phyloP scores from a whole-genome alignment of 306 rosid species.

The Mimosa pudica region DNA sequence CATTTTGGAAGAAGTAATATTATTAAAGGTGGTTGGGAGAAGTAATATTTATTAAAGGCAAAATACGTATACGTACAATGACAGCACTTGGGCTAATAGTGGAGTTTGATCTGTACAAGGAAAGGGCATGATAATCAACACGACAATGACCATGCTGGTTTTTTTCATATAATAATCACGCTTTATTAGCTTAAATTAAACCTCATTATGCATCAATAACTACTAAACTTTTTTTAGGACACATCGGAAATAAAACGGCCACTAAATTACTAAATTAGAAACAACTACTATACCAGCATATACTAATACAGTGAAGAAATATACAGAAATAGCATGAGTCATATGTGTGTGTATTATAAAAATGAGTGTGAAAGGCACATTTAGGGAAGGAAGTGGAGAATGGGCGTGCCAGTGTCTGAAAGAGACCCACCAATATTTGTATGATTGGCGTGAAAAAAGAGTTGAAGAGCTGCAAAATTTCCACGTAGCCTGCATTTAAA shows the following conservation, averaged over 20 bases:
- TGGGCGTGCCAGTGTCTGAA: not conserved
- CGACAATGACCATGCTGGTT: not conserved
- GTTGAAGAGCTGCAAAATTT: not conserved
- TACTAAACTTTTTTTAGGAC: not conserved
- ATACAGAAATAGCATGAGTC: too few relatives aligned
- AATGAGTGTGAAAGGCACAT: too few relatives aligned
- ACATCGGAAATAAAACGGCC: too few relatives aligned
- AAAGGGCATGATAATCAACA: not conserved
- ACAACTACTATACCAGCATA: not conserved
- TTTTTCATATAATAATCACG: not conserved
- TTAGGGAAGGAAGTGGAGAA: not conserved
- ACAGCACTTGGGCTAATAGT: not conserved
- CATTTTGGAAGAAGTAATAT: not conserved
- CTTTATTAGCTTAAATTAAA: not conserved
- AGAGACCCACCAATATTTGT: not conserved
- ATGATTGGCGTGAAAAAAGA: not conserved
- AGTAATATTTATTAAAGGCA: too few relatives aligned
- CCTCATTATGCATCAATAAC: not conserved
- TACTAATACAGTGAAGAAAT: not conserved
- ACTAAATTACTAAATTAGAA: too few relatives aligned
- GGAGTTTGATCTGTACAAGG: not conserved
- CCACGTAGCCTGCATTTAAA: conserved; percentile 11
- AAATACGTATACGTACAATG: not conserved
- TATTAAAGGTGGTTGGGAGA: not conserved
- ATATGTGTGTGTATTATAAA: too few relatives aligned